These are phyloP conservation scores for Ilyonectria destructans DNA, from an alignment of 2,329 filamentous ascomycete genomes.

Conservation along the genomic window DNA sequence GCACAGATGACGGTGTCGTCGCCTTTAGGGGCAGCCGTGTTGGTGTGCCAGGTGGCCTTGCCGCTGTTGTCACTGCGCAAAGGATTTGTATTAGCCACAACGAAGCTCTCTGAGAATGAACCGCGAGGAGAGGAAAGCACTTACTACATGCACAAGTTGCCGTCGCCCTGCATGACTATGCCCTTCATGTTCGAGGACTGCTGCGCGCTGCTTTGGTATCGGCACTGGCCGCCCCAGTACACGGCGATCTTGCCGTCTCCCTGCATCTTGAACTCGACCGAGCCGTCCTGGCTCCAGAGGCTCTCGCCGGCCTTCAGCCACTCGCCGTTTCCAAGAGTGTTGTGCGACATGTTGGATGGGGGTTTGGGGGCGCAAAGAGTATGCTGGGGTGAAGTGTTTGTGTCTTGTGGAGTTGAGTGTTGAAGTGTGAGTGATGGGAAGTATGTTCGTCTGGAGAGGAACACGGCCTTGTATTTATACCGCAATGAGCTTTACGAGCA, in stretches of 20 bases:
- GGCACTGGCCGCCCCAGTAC: slow-evolving; percentile 50
- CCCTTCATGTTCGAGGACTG: slow-evolving; percentile 51
- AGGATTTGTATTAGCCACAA: not conserved
- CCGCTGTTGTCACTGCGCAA: slow-evolving; percentile 37
- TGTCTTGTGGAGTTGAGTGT: not conserved
- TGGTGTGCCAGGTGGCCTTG: slow-evolving; percentile 47
- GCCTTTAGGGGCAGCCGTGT: slow-evolving; percentile 44
- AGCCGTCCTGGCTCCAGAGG: slow-evolving; percentile 51
- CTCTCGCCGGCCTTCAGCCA: slow-evolving; percentile 50
- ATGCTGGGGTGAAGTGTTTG: slow-evolving; percentile 7
- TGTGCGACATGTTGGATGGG: slow-evolving; percentile 28
- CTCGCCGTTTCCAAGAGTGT: slow-evolving; percentile 52
- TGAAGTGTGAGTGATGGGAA: not conserved
- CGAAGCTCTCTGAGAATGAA: not conserved
- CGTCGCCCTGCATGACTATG: slow-evolving; percentile 50
- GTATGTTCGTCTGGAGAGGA: not conserved
- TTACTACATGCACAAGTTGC: slow-evolving; percentile 54
- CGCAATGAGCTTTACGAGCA: not conserved
- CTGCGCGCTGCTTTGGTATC: slow-evolving; percentile 50
- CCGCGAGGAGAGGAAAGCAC: slow-evolving; percentile 4
- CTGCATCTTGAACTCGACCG: slow-evolving; percentile 53
- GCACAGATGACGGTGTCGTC: slow-evolving; percentile 43
- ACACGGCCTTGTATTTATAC: slow-evolving; percentile 4
- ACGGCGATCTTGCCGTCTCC: slow-evolving; percentile 52
- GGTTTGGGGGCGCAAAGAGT: not conserved